Evolutionary conservation across 495 filamentous ascomycete genomes (phyloP).

Genomic region (Penicillium psychrofluorescens): DNA sequence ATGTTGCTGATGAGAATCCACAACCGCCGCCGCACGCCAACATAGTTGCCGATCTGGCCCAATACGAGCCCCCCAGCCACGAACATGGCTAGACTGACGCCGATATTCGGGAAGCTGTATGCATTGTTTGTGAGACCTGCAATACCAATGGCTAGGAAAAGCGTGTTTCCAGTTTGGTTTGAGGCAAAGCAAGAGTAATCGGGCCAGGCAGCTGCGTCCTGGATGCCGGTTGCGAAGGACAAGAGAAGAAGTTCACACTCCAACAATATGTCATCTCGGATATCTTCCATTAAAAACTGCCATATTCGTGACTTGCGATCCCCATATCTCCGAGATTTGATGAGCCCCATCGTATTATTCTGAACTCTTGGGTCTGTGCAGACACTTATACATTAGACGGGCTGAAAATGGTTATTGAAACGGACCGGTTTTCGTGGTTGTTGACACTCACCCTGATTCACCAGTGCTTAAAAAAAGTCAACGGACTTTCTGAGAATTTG

Average conservation of each 20-base stretch:
- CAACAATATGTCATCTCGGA: conserved; percentile 13
- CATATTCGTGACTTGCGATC: neutral
- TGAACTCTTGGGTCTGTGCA: too few relatives aligned
- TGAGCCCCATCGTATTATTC: too few relatives aligned
- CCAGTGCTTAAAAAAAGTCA: too few relatives aligned
- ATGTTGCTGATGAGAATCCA: conserved; percentile 48
- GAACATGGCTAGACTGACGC: conserved; percentile 46
- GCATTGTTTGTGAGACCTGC: conserved; percentile 35
- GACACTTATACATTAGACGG: too few relatives aligned
- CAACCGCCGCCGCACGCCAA: conserved; percentile 40
- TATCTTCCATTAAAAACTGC: conserved; percentile 8
- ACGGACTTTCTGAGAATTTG: too few relatives aligned
- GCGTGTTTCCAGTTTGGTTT: conserved; percentile 60
- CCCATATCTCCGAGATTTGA: neutral
- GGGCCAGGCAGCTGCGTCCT: conserved; percentile 54
- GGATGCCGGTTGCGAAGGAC: conserved; percentile 36
- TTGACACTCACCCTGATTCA: too few relatives aligned
- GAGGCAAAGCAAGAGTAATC: conserved; percentile 59
- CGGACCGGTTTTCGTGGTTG: too few relatives aligned
- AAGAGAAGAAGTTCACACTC: conserved; percentile 27
- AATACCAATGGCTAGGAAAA: conserved; percentile 46
- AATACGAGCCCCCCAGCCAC: conserved; percentile 44
- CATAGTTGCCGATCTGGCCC: conserved; percentile 47
- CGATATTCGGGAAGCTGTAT: conserved; percentile 40
- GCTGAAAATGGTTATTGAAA: too few relatives aligned